phyloP scores from a whole-genome alignment of 106 monocot genomes.

The Xerophyta viscosa region DNA sequence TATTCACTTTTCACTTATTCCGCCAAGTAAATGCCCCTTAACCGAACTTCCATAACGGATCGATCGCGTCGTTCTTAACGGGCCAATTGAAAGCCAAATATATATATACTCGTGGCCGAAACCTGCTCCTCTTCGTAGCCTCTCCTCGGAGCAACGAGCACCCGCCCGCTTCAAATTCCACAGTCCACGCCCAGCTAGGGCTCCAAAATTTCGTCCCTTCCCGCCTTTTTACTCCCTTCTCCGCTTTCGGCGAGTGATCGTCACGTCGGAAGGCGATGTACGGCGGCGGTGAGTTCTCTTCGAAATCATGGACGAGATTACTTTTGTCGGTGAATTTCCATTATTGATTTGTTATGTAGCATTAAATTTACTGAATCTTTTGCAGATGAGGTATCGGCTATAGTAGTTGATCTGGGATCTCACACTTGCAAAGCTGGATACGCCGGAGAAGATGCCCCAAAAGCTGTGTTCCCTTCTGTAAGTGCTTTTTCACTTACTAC shows the following conservation, averaged over 20 bases:
- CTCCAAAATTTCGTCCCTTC: neutral
- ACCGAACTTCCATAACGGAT: too few relatives aligned
- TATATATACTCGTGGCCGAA: too few relatives aligned
- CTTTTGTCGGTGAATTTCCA: neutral
- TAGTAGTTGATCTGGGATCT: constrained; percentile 83
- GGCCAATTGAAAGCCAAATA: too few relatives aligned
- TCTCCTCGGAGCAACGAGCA: too few relatives aligned
- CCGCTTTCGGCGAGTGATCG: neutral
- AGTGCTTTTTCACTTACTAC: constrained; percentile 15
- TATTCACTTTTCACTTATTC: too few relatives aligned
- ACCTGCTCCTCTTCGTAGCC: too few relatives aligned
- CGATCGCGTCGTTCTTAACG: too few relatives aligned
- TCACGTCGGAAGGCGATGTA: constrained; percentile 21
- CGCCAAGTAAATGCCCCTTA: too few relatives aligned
- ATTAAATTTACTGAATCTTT: neutral
- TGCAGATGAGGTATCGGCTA: constrained; percentile 92
- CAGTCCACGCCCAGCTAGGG: too few relatives aligned
- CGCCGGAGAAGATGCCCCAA: constrained; percentile 92
- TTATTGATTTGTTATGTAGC: constrained; percentile 2
- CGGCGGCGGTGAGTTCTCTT: constrained; percentile 46
- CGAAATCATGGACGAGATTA: neutral
- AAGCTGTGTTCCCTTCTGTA: constrained; percentile 97
- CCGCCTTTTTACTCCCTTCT: neutral
- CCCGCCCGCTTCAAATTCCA: too few relatives aligned
- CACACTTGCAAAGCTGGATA: constrained; percentile 96